Percentiles rank a stretch among this genome's conserved stretches.
Evolutionary conservation across 2,329 filamentous ascomycete species (phyloP).

Genomic region (Sclerotinia subarctica): DNA sequence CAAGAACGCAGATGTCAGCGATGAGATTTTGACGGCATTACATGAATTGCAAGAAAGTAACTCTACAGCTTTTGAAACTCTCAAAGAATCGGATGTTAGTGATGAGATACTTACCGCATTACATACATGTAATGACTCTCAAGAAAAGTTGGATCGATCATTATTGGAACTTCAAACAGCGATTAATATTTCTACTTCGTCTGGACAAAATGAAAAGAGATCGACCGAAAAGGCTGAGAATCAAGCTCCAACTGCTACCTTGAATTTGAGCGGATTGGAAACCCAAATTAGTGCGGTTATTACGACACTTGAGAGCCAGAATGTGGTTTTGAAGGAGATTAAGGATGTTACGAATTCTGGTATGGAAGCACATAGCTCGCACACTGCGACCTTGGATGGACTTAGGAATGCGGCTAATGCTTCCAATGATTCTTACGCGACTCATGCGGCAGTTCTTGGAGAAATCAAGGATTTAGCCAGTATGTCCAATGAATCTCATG

Average conservation of each 20-base stretch:
- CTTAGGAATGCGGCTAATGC: constrained; percentile 18
- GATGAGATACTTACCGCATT: constrained; percentile 37
- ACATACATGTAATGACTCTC: constrained; percentile 25
- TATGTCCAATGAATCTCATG: constrained; percentile 25
- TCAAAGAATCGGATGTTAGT: constrained; percentile 35
- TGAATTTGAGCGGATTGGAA: constrained; percentile 4
- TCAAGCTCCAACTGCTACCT: too few relatives aligned
- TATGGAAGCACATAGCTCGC: constrained; percentile 30
- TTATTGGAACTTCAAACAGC: neutral
- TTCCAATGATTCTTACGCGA: constrained; percentile 21
- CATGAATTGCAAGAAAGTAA: constrained; percentile 31
- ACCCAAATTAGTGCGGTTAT: neutral
- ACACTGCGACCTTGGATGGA: constrained; percentile 22
- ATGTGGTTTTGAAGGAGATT: constrained; percentile 23
- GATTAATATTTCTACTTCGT: neutral
- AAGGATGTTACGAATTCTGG: constrained; percentile 1
- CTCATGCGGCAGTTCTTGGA: constrained; percentile 21
- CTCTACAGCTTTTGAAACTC: constrained; percentile 28
- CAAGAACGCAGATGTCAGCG: constrained; percentile 36
- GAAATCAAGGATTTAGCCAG: constrained; percentile 28
- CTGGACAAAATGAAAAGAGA: neutral
- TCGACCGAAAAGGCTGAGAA: neutral
- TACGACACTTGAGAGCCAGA: constrained; percentile 27
- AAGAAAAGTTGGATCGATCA: constrained; percentile 4
- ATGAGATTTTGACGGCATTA: constrained; percentile 36